Evolutionary conservation across 768 basidiomycete genomes (phyloP).

Genomic region (Tylopilus sp.): DNA sequence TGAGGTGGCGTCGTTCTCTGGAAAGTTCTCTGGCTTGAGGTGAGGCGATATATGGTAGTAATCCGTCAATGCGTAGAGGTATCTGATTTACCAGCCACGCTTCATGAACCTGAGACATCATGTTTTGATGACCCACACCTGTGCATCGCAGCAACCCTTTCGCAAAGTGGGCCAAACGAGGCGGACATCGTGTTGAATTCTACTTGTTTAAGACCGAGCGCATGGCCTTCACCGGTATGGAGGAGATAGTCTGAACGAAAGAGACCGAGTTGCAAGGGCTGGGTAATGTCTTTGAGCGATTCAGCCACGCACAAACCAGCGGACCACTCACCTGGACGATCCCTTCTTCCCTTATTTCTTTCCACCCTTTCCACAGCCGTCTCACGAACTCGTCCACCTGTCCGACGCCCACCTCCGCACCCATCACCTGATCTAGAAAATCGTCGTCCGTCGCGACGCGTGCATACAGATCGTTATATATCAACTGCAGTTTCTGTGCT

Average conservation of each 20-base stretch:
- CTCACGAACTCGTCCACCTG: constrained; percentile 86
- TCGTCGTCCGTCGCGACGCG: constrained; percentile 72
- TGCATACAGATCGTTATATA: constrained; percentile 85
- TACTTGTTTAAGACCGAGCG: constrained; percentile 76
- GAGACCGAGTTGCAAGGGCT: constrained; percentile 85
- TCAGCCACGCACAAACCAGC: neutral
- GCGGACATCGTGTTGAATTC: constrained; percentile 97
- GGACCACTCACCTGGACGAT: constrained; percentile 45
- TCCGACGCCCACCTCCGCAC: constrained; percentile 69
- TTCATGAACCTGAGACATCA: neutral
- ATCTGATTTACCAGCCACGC: constrained; percentile 45
- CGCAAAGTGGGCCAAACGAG: constrained; percentile 81
- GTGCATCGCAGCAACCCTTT: constrained; percentile 68
- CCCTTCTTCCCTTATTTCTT: constrained; percentile 62
- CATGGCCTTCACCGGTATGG: constrained; percentile 45
- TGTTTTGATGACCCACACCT: constrained; percentile 50
- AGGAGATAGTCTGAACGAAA: constrained; percentile 95
- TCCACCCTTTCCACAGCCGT: constrained; percentile 85
- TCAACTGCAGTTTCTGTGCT: constrained; percentile 63
- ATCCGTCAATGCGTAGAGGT: constrained; percentile 58
- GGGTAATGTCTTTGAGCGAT: constrained; percentile 2
- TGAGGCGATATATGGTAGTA: constrained; percentile 62
- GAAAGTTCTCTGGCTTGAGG: constrained; percentile 57
- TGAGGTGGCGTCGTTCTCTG: constrained; percentile 65
- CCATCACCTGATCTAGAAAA: constrained; percentile 85